Evolutionary conservation across 148 eudicot genomes (phyloP).

Genomic region (Camellia lanceoleosa): DNA sequence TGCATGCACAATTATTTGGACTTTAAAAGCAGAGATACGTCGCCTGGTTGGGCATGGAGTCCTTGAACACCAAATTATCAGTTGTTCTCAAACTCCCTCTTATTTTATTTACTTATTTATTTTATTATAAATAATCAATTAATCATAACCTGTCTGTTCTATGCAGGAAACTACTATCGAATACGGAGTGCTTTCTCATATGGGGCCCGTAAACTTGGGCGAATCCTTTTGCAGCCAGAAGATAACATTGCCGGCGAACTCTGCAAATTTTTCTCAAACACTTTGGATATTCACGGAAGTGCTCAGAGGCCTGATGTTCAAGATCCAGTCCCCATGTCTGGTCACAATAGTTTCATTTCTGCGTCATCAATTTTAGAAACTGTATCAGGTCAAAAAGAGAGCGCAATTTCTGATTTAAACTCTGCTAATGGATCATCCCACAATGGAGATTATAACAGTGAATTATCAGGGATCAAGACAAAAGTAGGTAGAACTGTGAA

Average conservation of each 20-base stretch:
- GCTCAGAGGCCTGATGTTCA: slow-evolving; percentile 78
- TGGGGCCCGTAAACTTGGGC: slow-evolving; percentile 84
- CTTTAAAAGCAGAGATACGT: not conserved
- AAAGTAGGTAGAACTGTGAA: slow-evolving; percentile 10
- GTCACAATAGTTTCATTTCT: slow-evolving; percentile 26
- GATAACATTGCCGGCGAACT: slow-evolving; percentile 60
- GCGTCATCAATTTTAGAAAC: slow-evolving; percentile 20
- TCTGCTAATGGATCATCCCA: slow-evolving; percentile 18
- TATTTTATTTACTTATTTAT: not conserved
- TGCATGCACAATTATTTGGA: not conserved
- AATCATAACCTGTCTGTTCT: slow-evolving; percentile 9
- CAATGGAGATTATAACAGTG: slow-evolving; percentile 10
- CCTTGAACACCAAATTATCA: not conserved
- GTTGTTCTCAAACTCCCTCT: not conserved
- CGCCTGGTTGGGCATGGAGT: not conserved
- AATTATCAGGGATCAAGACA: slow-evolving; percentile 20
- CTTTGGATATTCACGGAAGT: slow-evolving; percentile 72
- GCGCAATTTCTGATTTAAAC: slow-evolving; percentile 25
- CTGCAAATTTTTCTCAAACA: slow-evolving; percentile 63
- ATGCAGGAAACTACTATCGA: slow-evolving; percentile 72
- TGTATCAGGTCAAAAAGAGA: slow-evolving; percentile 31
- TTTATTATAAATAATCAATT: not conserved
- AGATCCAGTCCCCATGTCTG: slow-evolving; percentile 30
- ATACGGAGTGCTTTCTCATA: slow-evolving; percentile 83
- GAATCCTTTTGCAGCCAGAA: slow-evolving; percentile 55